A percentile compares a stretch with the other conserved stretches of the same genome.
phyloP scores from a whole-genome alignment of 1,284 basidiomycete species.

The Trametes sp. region DNA sequence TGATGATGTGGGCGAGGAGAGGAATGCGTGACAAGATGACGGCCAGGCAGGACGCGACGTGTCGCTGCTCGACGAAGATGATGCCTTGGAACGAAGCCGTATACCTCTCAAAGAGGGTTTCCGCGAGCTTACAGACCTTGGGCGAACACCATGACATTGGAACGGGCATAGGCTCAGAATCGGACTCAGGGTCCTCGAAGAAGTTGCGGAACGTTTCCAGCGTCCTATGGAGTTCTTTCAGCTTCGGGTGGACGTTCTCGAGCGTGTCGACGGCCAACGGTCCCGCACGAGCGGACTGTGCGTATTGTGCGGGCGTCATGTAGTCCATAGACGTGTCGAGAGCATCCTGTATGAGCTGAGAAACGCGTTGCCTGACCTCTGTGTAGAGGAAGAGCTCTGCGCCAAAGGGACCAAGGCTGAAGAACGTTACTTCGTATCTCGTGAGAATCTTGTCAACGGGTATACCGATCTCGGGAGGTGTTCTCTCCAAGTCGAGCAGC shows the following conservation, averaged over 20 bases:
- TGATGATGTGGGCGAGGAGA: slow-evolving; percentile 61
- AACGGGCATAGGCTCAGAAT: slow-evolving; percentile 48
- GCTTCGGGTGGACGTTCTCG: slow-evolving; percentile 42
- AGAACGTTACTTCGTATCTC: slow-evolving; percentile 65
- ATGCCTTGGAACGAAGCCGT: slow-evolving; percentile 75
- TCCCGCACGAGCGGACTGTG: slow-evolving; percentile 11
- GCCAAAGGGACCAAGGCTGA: slow-evolving; percentile 59
- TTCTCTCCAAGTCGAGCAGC: slow-evolving; percentile 56
- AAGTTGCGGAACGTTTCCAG: slow-evolving; percentile 58
- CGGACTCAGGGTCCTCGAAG: slow-evolving; percentile 48
- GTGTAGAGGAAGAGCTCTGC: slow-evolving; percentile 68
- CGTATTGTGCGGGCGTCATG: slow-evolving; percentile 27
- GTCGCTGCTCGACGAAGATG: slow-evolving; percentile 84
- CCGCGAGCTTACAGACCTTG: slow-evolving; percentile 69
- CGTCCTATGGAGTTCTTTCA: slow-evolving; percentile 57
- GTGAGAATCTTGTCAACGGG: slow-evolving; percentile 63
- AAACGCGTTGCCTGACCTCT: slow-evolving; percentile 61
- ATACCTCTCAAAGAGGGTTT: slow-evolving; percentile 64
- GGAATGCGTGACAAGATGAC: slow-evolving; percentile 67
- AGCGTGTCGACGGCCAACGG: slow-evolving; percentile 21
- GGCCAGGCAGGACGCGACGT: slow-evolving; percentile 75
- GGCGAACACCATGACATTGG: slow-evolving; percentile 71
- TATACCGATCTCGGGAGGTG: slow-evolving; percentile 52
- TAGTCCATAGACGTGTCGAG: slow-evolving; percentile 36
- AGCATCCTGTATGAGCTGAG: slow-evolving; percentile 45